Conservation (phyloP, 2,329 filamentous ascomycete genomes). For the Sporothrix pseudoabietina region DNA sequence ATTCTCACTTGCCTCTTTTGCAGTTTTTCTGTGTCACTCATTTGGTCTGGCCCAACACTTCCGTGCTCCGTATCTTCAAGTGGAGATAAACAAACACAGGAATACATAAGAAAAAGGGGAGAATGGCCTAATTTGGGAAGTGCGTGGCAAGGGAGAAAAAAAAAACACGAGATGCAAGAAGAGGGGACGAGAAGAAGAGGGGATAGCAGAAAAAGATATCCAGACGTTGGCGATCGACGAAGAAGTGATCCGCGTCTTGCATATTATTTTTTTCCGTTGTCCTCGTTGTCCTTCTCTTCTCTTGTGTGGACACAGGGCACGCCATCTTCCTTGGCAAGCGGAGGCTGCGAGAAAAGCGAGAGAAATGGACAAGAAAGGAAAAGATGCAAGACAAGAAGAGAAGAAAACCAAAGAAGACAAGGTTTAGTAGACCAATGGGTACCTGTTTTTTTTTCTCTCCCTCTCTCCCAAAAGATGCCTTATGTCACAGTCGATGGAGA, state of each 20-base stretch:
- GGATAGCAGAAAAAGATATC: not conserved
- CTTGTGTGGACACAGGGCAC: not conserved
- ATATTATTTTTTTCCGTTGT: not conserved
- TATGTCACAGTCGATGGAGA: conserved; percentile 1
- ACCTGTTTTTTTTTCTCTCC: not conserved
- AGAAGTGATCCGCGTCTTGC: conserved; percentile 14
- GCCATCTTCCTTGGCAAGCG: not conserved
- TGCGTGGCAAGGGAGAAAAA: conserved; percentile 17
- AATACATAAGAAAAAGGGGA: not conserved
- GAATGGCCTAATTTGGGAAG: not conserved
- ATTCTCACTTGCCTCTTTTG: not conserved
- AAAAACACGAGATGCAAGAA: conserved; percentile 6
- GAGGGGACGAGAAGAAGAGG: not conserved
- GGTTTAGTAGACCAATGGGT: conserved; percentile 18
- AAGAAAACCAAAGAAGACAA: not conserved
- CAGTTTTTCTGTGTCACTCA: conserved; percentile 7
- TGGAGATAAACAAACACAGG: conserved; percentile 1
- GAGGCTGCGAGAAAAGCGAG: not conserved
- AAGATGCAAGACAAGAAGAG: not conserved
- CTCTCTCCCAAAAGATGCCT: not conserved
- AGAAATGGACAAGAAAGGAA: not conserved
- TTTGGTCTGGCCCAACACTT: not conserved
- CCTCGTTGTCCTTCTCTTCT: not conserved
- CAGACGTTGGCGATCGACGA: not conserved
- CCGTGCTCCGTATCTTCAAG: not conserved